Conservation (phyloP, 768 basidiomycete genomes). For the Boletus insuetus region DNA sequence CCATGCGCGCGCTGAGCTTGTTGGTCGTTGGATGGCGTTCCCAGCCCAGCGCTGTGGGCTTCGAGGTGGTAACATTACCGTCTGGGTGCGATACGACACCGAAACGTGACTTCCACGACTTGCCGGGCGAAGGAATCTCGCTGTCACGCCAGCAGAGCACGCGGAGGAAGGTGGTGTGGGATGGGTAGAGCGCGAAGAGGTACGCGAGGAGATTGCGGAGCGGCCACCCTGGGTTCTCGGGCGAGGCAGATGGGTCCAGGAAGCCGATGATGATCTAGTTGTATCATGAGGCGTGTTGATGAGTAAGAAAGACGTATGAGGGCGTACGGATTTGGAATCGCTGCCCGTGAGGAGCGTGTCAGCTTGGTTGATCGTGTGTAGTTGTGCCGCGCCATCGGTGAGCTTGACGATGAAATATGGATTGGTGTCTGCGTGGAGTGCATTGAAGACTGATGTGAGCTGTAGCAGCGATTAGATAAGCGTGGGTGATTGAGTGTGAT, state of each 20-base stretch:
- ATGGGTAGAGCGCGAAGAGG: constrained; percentile 59
- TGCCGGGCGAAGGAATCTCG: constrained; percentile 42
- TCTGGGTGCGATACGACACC: constrained; percentile 42
- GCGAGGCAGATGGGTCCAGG: constrained; percentile 80
- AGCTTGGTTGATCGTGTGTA: constrained; percentile 57
- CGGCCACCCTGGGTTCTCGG: constrained; percentile 84
- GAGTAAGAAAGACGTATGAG: background rate
- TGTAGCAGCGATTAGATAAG: constrained; percentile 23
- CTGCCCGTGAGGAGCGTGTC: constrained; percentile 53
- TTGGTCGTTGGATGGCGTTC: constrained; percentile 82
- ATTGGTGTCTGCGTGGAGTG: constrained; percentile 40
- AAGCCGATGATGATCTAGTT: constrained; percentile 57
- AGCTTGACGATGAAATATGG: constrained; percentile 65
- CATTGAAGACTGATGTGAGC: constrained; percentile 52
- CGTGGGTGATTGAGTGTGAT: background rate
- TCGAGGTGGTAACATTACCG: constrained; percentile 13
- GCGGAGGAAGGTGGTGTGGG: constrained; percentile 46
- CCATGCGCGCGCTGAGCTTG: constrained; percentile 81
- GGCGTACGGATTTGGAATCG: constrained; percentile 41
- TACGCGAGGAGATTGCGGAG: constrained; percentile 89
- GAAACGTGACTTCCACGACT: constrained; percentile 61
- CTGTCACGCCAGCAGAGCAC: constrained; percentile 78
- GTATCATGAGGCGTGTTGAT: constrained; percentile 12
- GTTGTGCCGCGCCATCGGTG: constrained; percentile 33
- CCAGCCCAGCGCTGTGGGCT: constrained; percentile 86